phyloP scores from a whole-genome alignment of 202 grass and related monocot genomes.

The Dendrocalamus latiflorus region DNA sequence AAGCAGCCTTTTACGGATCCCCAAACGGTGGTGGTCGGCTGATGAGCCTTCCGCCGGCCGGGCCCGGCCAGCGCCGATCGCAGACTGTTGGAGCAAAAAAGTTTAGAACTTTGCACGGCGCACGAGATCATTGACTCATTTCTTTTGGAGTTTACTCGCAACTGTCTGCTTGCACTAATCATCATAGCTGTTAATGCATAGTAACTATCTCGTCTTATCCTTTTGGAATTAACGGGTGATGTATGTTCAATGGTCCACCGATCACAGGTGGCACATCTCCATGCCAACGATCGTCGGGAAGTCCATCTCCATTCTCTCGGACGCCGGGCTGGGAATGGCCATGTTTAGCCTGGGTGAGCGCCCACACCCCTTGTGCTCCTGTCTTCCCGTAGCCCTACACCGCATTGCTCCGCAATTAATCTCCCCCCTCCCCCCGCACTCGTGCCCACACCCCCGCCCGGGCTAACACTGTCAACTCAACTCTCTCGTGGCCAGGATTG shows the following conservation, averaged over 20 bases:
- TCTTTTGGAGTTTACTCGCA: not conserved
- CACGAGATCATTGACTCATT: not conserved
- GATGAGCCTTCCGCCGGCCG: slow-evolving; percentile 14
- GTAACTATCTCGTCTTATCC: not conserved
- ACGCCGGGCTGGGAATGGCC: slow-evolving; percentile 96
- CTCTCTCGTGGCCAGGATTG: slow-evolving; percentile 47
- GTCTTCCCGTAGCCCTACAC: slow-evolving; percentile 27
- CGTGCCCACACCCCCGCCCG: not conserved
- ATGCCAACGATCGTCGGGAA: slow-evolving; percentile 83
- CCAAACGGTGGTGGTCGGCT: slow-evolving; percentile 10
- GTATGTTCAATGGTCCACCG: not conserved
- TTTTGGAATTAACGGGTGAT: not conserved
- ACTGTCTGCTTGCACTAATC: slow-evolving; percentile 14
- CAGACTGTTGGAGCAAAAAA: slow-evolving; percentile 14
- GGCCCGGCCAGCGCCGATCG: not conserved
- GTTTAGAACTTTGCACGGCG: slow-evolving; percentile 16
- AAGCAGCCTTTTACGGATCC: slow-evolving; percentile 22
- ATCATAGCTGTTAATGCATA: not conserved
- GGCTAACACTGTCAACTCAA: not conserved
- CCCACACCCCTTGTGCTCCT: slow-evolving; percentile 28
- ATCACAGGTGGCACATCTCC: slow-evolving; percentile 67
- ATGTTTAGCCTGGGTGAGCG: slow-evolving; percentile 94
- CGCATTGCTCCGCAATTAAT: slow-evolving; percentile 25
- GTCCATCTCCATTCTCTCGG: slow-evolving; percentile 94
- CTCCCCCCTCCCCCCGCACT: not conserved